These are phyloP conservation scores for Chernovozyma sophiae-reginae DNA, from an alignment of 1,139 yeast species.

Conservation along the genomic window DNA sequence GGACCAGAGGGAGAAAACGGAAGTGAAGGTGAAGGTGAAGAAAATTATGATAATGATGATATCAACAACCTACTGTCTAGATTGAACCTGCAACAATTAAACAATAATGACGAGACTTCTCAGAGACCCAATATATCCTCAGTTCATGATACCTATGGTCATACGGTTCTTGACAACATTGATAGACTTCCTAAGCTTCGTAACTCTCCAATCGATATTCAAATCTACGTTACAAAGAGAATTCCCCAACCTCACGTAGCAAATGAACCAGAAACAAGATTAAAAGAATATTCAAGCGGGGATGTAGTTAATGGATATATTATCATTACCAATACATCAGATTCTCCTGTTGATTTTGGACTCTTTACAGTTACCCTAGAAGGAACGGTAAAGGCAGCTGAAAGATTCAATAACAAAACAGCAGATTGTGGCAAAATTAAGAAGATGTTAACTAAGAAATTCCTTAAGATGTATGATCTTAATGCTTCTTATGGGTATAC, in stretches of 20 bases:
- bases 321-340: conserved; percentile 35
- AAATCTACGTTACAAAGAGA: conserved; percentile 39
- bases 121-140: no score
- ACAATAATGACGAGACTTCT: conserved; percentile 8
- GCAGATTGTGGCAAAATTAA: conserved; percentile 20
- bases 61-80: background rate
- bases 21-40: background rate
- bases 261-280: conserved; percentile 38
- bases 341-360: conserved; percentile 40
- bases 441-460: conserved; percentile 38
- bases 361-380: conserved; percentile 45
- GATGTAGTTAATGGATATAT: conserved; percentile 38
- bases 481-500: conserved; percentile 44
- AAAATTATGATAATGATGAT: background rate
- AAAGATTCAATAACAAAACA: conserved; percentile 15
- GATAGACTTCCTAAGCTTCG: conserved; percentile 34
- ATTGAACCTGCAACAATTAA: conserved; percentile 1
- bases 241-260: conserved; percentile 34
- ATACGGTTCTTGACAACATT: conserved; percentile 43
- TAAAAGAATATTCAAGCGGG: conserved; percentile 43
- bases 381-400: conserved; percentile 40
- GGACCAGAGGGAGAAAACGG: background rate
- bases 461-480: conserved; percentile 45
- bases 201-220: conserved; percentile 39
- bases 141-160: conserved; percentile 32